Percentiles rank a stretch among this genome's conserved stretches.
Conservation (phyloP, 1,139 yeast species). For the Cylindricascospora bacillispora region DNA sequence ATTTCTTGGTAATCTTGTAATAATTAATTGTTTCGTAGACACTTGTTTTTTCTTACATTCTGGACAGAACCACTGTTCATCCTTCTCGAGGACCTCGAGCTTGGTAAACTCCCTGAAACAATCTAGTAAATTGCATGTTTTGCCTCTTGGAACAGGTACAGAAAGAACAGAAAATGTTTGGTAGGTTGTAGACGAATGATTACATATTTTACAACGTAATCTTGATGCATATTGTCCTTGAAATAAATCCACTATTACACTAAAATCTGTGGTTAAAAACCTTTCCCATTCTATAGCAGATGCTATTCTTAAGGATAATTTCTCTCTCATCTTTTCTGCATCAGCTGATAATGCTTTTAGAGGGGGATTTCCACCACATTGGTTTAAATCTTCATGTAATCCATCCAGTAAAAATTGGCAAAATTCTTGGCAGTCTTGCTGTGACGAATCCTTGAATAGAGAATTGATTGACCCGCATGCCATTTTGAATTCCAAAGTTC, state of each 20-base stretch:
- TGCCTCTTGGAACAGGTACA: conserved; percentile 48
- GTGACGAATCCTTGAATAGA: conserved; percentile 61
- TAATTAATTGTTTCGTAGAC: conserved; percentile 55
- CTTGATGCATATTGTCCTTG: conserved; percentile 87
- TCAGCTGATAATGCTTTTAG: conserved; percentile 51
- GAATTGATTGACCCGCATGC: conserved; percentile 61
- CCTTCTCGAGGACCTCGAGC: conserved; percentile 57
- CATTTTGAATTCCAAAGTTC: conserved; percentile 45
- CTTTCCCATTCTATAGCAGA: conserved; percentile 94
- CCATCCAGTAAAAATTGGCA: conserved; percentile 74
- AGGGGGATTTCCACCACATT: conserved; percentile 43
- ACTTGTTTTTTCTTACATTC: conserved; percentile 54
- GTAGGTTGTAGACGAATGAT: conserved; percentile 73
- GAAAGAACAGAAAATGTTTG: conserved; percentile 68
- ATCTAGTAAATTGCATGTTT: conserved; percentile 33
- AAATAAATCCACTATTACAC: conserved; percentile 72
- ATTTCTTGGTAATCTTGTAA: conserved; percentile 61
- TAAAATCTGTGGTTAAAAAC: conserved; percentile 70
- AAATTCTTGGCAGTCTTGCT: conserved; percentile 91
- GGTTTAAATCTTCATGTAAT: conserved; percentile 78
- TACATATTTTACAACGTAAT: conserved; percentile 64
- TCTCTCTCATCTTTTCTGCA: conserved; percentile 67
- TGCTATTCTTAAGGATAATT: conserved; percentile 67
- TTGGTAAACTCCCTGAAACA: conserved; percentile 62
- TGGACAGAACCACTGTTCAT: conserved; percentile 87